Conservation (phyloP, 371 early-diverging fungal species). For the Mucor velutinosus region DNA sequence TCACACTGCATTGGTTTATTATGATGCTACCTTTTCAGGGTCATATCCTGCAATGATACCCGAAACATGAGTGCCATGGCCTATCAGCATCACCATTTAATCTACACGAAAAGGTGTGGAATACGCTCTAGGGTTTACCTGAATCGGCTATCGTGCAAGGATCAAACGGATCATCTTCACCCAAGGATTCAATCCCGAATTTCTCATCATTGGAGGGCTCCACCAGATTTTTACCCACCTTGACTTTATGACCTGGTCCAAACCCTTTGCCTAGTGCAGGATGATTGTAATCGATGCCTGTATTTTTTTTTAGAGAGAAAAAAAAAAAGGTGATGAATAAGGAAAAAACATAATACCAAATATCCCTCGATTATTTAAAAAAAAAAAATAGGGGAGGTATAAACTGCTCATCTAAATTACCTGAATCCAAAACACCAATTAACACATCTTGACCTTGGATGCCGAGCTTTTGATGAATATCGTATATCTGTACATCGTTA, state of each 20-base stretch:
- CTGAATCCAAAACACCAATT: constrained; percentile 73
- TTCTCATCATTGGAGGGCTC: constrained; percentile 23
- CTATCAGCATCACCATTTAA: constrained; percentile 5
- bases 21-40: constrained; percentile 32
- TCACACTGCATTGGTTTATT: background rate
- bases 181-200: constrained; percentile 23
- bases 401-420: constrained; percentile 20
- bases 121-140: constrained; percentile 7
- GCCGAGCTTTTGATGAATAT: constrained; percentile 35
- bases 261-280: constrained; percentile 75
- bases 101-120: too few relatives aligned
- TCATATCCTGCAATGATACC: constrained; percentile 72
- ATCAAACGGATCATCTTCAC: constrained; percentile 43
- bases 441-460: constrained; percentile 65
- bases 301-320: background rate
- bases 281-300: constrained; percentile 66
- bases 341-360: background rate
- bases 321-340: background rate
- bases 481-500: constrained; percentile 27
- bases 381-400: background rate
- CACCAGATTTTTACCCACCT: constrained; percentile 32
- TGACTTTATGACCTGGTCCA: constrained; percentile 61
- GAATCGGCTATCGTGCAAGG: constrained; percentile 22
- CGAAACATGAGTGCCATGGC: constrained; percentile 69
- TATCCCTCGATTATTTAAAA: background rate